Percentiles rank a stretch among this genome's conserved stretches.
phyloP scores from a whole-genome alignment of 2,329 filamentous ascomycete species.

The Botrytis byssoidea region DNA sequence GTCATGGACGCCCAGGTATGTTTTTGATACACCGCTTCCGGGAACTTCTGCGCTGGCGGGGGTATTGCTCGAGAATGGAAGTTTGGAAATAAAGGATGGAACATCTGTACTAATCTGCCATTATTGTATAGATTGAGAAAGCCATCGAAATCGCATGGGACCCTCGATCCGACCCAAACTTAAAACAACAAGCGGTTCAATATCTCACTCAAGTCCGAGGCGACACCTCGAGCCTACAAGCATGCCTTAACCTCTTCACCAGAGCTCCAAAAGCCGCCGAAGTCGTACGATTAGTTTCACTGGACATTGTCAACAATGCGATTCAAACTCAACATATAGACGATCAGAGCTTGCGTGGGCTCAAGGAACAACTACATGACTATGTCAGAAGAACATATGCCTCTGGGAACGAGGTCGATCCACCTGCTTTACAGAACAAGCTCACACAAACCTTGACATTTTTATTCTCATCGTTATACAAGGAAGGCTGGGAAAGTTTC shows the following conservation, averaged over 20 bases:
- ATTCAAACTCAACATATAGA: conserved; percentile 79
- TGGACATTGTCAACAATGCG: conserved; percentile 92
- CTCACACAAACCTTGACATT: conserved; percentile 93
- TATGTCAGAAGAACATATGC: conserved; percentile 79
- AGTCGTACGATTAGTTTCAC: conserved; percentile 80
- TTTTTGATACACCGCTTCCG: conserved; percentile 23
- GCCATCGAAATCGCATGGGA: conserved; percentile 94
- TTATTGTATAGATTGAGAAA: conserved; percentile 71
- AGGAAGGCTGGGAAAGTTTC: conserved; percentile 81
- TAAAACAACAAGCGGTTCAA: conserved; percentile 80
- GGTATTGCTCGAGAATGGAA: background rate
- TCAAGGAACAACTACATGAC: conserved; percentile 77
- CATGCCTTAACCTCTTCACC: conserved; percentile 82
- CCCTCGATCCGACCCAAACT: conserved; percentile 68
- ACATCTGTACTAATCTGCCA: conserved; percentile 20
- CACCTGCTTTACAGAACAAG: conserved; percentile 85
- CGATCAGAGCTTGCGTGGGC: conserved; percentile 65
- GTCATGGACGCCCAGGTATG: conserved; percentile 39
- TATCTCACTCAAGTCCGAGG: conserved; percentile 76
- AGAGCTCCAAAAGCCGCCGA: conserved; percentile 74
- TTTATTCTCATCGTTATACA: conserved; percentile 85
- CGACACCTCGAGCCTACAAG: conserved; percentile 85
- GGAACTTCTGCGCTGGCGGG: background rate
- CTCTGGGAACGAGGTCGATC: conserved; percentile 59
- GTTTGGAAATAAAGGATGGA: background rate